phyloP scores from a whole-genome alignment of 179 eudicot genomes.

The Beta lomatogona region DNA sequence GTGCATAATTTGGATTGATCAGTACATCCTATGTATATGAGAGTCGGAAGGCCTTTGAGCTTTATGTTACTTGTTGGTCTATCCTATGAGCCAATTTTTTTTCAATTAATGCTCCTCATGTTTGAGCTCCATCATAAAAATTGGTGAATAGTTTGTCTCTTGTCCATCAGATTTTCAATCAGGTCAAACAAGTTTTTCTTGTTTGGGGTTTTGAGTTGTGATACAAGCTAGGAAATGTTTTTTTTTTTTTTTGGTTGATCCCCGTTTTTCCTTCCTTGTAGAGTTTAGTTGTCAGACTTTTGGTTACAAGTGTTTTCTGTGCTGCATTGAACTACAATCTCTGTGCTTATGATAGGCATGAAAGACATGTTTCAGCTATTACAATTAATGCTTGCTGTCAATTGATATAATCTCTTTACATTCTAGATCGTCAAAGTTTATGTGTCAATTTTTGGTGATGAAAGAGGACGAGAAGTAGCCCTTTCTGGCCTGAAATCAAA shows the following conservation, averaged over 20 bases:
- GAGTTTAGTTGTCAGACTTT: background rate
- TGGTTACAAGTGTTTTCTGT: background rate
- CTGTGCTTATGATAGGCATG: background rate
- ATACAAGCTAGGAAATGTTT: background rate
- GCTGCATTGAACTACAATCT: background rate
- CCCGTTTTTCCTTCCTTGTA: background rate
- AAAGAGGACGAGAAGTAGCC: constrained; percentile 96
- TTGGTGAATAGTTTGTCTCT: background rate
- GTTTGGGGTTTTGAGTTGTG: background rate
- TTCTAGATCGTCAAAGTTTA: constrained; percentile 91
- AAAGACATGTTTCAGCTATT: background rate
- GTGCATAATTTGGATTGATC: background rate
- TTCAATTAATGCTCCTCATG: background rate
- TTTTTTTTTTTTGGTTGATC: no score
- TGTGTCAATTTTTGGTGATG: constrained; percentile 96
- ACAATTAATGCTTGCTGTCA: background rate
- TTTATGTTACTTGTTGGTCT: background rate
- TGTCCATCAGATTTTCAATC: background rate
- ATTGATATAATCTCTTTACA: constrained; percentile 10
- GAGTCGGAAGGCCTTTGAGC: background rate
- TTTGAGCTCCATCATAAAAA: background rate
- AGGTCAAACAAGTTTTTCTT: background rate
- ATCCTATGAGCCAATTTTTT: background rate
- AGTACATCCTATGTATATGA: background rate
- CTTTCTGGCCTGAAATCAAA: constrained; percentile 83